phyloP scores from a whole-genome alignment of 495 filamentous ascomycete genomes.

The Penicillium angulare region DNA sequence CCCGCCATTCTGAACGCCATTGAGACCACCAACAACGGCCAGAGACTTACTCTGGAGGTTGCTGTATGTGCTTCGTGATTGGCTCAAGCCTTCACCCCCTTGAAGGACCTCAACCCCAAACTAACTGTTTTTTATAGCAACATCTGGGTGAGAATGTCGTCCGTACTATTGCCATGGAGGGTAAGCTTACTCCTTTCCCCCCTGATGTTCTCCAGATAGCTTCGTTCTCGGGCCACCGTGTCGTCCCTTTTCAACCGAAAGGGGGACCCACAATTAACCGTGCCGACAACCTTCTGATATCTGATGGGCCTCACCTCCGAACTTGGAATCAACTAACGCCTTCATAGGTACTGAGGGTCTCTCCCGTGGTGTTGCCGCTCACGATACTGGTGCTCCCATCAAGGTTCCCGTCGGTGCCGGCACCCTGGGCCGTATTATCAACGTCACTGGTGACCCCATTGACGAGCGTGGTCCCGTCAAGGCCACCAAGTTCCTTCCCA shows the following conservation, averaged over 20 bases:
- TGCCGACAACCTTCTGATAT: constrained; percentile 11
- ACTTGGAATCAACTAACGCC: constrained; percentile 20
- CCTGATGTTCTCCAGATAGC: constrained; percentile 6
- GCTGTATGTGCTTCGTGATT: constrained; percentile 63
- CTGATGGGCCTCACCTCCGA: constrained; percentile 8
- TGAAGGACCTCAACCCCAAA: constrained; percentile 14
- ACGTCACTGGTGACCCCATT: constrained; percentile 99
- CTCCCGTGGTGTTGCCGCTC: constrained; percentile 78
- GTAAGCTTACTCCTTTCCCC: constrained; percentile 53
- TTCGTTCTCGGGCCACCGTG: constrained; percentile 27
- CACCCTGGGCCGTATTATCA: constrained; percentile 98
- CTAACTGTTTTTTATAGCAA: constrained; percentile 63
- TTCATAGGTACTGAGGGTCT: constrained; percentile 94
- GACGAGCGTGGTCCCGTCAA: constrained; percentile 99
- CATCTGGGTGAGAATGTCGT: constrained; percentile 99
- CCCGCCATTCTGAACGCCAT: constrained; percentile 98
- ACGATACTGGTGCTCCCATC: constrained; percentile 92
- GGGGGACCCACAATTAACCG: constrained; percentile 22
- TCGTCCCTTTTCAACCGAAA: constrained; percentile 19
- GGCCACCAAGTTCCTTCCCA: constrained; percentile 78
- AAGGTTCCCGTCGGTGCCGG: constrained; percentile 93
- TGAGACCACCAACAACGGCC: constrained; percentile 82
- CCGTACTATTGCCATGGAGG: constrained; percentile 99
- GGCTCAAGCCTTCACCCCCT: constrained; percentile 16
- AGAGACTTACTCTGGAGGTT: constrained; percentile 97